Base-by-base conservation (phyloP, 352 stramenopile species). In the Globisporangium apiculatum region DNA sequence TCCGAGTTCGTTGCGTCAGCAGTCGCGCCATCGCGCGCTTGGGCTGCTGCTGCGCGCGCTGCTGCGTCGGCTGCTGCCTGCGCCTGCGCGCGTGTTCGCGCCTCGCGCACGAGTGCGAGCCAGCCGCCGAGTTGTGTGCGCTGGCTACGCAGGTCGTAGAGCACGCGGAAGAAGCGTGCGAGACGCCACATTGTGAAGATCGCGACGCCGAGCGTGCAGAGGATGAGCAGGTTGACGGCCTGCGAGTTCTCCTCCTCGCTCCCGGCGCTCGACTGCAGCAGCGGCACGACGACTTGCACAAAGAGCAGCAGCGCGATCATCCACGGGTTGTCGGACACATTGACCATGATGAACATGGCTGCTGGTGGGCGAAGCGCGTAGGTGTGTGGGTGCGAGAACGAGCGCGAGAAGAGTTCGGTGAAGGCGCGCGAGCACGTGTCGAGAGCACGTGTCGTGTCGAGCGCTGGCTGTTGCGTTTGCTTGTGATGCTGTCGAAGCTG, bases 331-430 rank as follows among this genome's bases (percentile, higher is more conserved):
- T 89, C 76, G 52, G 77, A 84, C 53, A 72, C 75, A 54, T 85
- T 89, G 51, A 89, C 75, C 67, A 91, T 79, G 55, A 91, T 77
- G 36, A 91, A 84, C 82, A 91, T 91, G 62, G 55, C 57, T 43
- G 38, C 45, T 40, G 36, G 31, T n/a, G 7, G 18, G 18, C 18
- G 18, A 24, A 24, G 18, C 18, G 18, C 18, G 18, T 37, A 17
- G 43, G 24, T 53, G 49, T 43, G 36, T 54, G 31, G 5, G 38
- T 45, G 36, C 18, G 18, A 24, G n/a, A n/a, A n/a, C n/a, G n/a
- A n/a, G n/a, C n/a, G n/a, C n/a, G 42, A 24, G 18, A 24, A 24
- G 18, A 24, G 18, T 24, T 24, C 18, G 18, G 18, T 24, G 18
- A 24, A 24, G 18, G 18, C 18, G 18, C 2, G 18, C 18, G 18